Base-by-base conservation (phyloP, 768 basidiomycete species). In the Daedaleopsis sinensis region DNA sequence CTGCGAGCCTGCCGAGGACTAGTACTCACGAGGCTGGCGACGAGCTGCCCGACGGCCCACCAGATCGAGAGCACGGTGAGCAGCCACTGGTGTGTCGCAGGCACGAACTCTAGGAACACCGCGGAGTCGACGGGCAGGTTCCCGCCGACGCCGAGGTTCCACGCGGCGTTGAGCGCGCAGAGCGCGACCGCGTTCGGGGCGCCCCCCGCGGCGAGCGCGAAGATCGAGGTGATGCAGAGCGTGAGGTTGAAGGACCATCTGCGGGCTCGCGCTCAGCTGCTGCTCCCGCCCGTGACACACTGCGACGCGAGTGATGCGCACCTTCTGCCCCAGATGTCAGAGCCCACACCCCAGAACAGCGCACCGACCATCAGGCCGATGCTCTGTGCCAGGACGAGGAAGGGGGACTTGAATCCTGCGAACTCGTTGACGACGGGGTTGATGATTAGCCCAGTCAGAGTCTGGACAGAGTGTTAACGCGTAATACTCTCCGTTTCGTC, bases 11-110 rank as follows among this genome's bases (percentile, higher is more conserved):
- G n/a, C n/a, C n/a, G n/a, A n/a, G n/a, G n/a, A n/a, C n/a, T n/a
- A n/a, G 11, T 10, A 42, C 39, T 18, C 39, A 42, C 80, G 56
- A 82, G 64, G 64, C 79, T 82, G 15, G 82, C 87, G 46, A 88
- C 67, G 0, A 91, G 79, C 71, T 91, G 91, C 1, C 90, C 89
- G 27, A 92, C 76, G 7, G 88, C 86, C 91, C 90, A 93, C 87
- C 88, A 92, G 47, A 91, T 82, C 0, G 89, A 90, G 24, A 92
- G 79, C 11, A 91, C 75, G 0, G 89, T 91, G 27, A 92, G 77
- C 6, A 93, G 78, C 67, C 89, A 91, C 68, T 93, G 90, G 63
- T 91, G 88, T 1, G 84, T 83, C 1, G 82, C 82, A 0, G 91
- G 91, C 0, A 90, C 67, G 67, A 89, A 90, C 65, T 92, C 88